A percentile compares a stretch with the other conserved stretches of the same genome.
These are phyloP conservation scores for Bolboschoenus planiculmis DNA, from an alignment of 176 grass and related monocot species.

Conservation along the genomic window DNA sequence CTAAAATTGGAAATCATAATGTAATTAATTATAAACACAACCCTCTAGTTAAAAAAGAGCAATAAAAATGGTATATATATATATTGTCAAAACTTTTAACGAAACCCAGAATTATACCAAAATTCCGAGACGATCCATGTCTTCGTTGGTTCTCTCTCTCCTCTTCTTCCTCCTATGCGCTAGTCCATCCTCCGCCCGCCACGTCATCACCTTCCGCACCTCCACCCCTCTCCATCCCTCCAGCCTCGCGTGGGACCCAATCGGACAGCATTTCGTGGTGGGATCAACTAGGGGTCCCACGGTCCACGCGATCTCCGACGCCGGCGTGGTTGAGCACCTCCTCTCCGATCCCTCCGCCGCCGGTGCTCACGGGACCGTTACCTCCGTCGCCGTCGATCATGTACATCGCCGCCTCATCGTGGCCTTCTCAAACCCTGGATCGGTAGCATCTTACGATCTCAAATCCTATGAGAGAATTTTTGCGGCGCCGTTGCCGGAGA, in stretches of 20 bases:
- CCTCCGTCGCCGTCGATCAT: conserved; percentile 35
- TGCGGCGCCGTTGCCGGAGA: conserved; percentile 34
- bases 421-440: conserved; percentile 27
- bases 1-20: no score
- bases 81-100: neutral
- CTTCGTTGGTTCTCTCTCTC: neutral
- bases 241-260: conserved; percentile 72
- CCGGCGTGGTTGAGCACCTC: conserved; percentile 60
- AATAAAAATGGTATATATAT: no score
- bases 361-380: neutral
- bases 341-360: conserved; percentile 27
- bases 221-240: conserved; percentile 18
- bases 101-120: neutral
- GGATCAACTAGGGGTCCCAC: conserved; percentile 31
- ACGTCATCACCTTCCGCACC: conserved; percentile 41
- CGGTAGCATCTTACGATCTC: conserved; percentile 56
- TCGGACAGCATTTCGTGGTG: conserved; percentile 68
- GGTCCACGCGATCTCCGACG: conserved; percentile 69
- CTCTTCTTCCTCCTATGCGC: conserved; percentile 29
- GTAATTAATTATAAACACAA: no score
- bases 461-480: conserved; percentile 49
- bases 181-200: conserved; percentile 27
- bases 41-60: no score
- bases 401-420: conserved; percentile 60
- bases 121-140: neutral